phyloP scores from a whole-genome alignment of 148 eudicot species.

The Amaranthus hypochondriacus region DNA sequence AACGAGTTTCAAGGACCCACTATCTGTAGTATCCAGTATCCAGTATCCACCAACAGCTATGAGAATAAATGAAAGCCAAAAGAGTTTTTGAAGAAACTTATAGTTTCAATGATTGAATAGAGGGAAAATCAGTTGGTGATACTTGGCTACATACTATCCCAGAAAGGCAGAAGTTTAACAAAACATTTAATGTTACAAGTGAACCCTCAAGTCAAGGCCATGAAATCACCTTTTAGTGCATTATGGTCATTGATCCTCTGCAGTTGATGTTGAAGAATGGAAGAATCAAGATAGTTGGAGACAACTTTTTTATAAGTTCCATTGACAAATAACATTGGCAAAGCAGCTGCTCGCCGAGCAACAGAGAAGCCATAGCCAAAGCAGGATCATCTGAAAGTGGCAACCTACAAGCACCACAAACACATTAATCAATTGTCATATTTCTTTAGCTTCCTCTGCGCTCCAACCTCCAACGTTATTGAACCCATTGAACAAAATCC shows the following conservation, averaged over 20 bases:
- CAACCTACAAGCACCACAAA: slow-evolving; percentile 45
- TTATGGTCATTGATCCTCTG: slow-evolving; percentile 70
- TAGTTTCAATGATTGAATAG: not conserved
- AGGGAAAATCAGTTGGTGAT: not conserved
- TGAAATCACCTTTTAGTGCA: slow-evolving; percentile 69
- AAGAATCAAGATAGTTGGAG: slow-evolving; percentile 83
- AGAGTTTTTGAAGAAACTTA: not conserved
- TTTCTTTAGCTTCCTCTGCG: not conserved
- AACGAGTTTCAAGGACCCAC: not conserved
- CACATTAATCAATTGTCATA: slow-evolving; percentile 10
- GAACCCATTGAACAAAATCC: not conserved
- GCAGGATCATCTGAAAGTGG: slow-evolving; percentile 93
- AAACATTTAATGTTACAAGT: not conserved
- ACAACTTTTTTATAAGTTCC: slow-evolving; percentile 83
- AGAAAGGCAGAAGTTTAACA: not conserved
- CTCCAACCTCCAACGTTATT: not conserved
- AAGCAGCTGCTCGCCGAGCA: slow-evolving; percentile 87
- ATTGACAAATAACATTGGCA: slow-evolving; percentile 82
- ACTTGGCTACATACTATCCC: slow-evolving; percentile 2
- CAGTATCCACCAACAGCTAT: not conserved
- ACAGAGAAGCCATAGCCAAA: slow-evolving; percentile 96
- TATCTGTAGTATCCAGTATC: not conserved
- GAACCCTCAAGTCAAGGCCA: slow-evolving; percentile 1
- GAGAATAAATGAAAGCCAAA: not conserved
- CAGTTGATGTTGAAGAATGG: slow-evolving; percentile 94